Evolutionary conservation across 2,329 filamentous ascomycete genomes (phyloP).

Genomic region (Phoma sp.): DNA sequence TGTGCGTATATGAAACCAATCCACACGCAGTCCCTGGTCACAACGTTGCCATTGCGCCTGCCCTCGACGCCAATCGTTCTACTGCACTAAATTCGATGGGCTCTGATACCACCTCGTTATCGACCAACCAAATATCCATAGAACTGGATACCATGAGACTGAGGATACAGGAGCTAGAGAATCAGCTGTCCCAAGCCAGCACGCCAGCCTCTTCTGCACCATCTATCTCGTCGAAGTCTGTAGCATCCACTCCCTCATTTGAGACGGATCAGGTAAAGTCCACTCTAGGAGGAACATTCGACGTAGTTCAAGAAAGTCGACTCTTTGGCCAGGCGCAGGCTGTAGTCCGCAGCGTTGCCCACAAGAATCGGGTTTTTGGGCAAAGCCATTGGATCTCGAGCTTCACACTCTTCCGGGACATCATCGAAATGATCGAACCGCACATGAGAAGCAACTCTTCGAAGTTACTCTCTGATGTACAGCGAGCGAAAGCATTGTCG

Average conservation of each 20-base stretch:
- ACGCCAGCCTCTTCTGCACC: conserved; percentile 4
- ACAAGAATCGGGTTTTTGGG: conserved; percentile 66
- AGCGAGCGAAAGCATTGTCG: conserved; percentile 62
- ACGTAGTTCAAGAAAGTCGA: conserved; percentile 52
- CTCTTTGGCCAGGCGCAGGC: conserved; percentile 39
- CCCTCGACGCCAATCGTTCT: neutral
- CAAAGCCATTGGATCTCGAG: conserved; percentile 66
- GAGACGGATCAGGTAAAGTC: conserved; percentile 41
- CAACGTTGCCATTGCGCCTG: conserved; percentile 21
- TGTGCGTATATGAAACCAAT: conserved; percentile 59
- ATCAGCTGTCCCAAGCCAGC: conserved; percentile 39
- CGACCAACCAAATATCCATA: conserved; percentile 27
- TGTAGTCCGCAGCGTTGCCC: conserved; percentile 56
- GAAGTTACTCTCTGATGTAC: conserved; percentile 48
- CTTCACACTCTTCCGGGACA: conserved; percentile 52
- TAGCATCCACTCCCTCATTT: conserved; percentile 43
- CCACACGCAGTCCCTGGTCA: neutral
- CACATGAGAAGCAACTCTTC: conserved; percentile 49
- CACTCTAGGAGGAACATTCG: conserved; percentile 53
- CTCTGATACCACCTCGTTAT: conserved; percentile 19
- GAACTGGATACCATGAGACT: conserved; percentile 52
- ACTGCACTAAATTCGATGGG: neutral
- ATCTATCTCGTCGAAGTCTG: conserved; percentile 19
- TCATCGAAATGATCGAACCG: conserved; percentile 57
- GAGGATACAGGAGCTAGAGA: conserved; percentile 56